Conservation (phyloP, 129 eudicot genomes). For the Erigeron canadensis region DNA sequence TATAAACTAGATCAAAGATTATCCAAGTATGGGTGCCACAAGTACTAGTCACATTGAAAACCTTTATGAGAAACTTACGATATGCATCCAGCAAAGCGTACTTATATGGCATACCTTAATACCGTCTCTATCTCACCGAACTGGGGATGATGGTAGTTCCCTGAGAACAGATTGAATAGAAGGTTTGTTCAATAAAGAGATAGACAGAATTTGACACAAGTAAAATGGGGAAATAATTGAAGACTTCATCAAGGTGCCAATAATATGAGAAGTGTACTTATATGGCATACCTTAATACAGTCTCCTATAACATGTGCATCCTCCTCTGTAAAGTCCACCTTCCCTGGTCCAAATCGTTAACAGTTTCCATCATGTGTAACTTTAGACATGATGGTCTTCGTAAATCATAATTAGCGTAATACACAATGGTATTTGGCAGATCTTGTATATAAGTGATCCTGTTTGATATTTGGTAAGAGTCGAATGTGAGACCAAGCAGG, state of each 20-base stretch:
- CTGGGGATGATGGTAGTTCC: conserved; percentile 97
- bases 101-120: too few relatives aligned
- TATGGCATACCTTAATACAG: conserved; percentile 69
- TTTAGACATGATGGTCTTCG: conserved; percentile 1
- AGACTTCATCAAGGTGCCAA: background rate
- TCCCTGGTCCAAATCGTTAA: conserved; percentile 49
- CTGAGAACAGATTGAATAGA: conserved; percentile 65
- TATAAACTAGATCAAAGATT: background rate
- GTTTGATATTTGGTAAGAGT: too few relatives aligned
- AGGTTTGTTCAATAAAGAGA: background rate
- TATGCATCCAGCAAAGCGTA: conserved; percentile 86
- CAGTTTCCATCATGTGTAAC: conserved; percentile 18
- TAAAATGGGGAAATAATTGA: background rate
- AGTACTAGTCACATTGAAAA: background rate
- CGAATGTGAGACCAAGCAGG: too few relatives aligned
- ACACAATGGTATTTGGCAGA: too few relatives aligned
- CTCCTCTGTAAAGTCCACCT: conserved; percentile 74
- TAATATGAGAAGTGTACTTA: background rate
- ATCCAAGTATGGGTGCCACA: background rate
- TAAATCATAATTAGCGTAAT: too few relatives aligned
- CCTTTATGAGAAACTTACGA: conserved; percentile 49
- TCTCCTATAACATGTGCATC: conserved; percentile 95
- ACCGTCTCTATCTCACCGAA: too few relatives aligned
- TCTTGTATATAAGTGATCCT: too few relatives aligned
- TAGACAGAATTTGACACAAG: conserved; percentile 8